Percentiles rank a stretch among this genome's conserved stretches.
phyloP scores from a whole-genome alignment of 441 rosid genomes.

The Flueggea neowawraea region DNA sequence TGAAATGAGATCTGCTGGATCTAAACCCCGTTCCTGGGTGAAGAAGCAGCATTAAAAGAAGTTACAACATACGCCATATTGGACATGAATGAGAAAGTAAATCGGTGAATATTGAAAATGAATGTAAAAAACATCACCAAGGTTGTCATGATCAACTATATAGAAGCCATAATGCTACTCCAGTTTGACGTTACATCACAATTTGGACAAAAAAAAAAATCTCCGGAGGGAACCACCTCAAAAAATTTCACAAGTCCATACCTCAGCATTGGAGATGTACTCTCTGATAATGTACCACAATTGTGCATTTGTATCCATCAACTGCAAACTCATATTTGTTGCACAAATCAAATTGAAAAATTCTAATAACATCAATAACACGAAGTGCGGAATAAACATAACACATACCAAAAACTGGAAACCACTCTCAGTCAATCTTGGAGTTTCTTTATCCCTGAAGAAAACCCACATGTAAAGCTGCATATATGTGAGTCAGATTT shows the following conservation, averaged over 20 bases:
- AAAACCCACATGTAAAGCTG: constrained; percentile 14
- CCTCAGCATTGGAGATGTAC: constrained; percentile 95
- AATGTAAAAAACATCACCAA: too few relatives aligned
- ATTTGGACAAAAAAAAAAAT: not conserved
- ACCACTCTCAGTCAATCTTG: constrained; percentile 88
- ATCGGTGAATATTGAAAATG: too few relatives aligned
- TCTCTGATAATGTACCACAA: constrained; percentile 97
- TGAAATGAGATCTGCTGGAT: constrained; percentile 84
- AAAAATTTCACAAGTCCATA: constrained; percentile 24
- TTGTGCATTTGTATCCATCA: constrained; percentile 98
- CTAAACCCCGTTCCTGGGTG: constrained; percentile 79
- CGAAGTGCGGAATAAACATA: constrained; percentile 19
- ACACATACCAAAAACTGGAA: constrained; percentile 94
- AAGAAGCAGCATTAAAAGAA: constrained; percentile 11
- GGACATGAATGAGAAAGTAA: too few relatives aligned
- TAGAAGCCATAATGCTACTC: not conserved
- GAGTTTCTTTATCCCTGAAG: constrained; percentile 74
- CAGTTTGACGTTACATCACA: not conserved
- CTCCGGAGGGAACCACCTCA: constrained; percentile 6
- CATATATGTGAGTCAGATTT: constrained; percentile 8
- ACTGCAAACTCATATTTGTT: constrained; percentile 38
- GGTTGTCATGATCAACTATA: too few relatives aligned
- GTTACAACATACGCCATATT: not conserved
- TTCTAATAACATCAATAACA: constrained; percentile 11
- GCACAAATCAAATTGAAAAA: constrained; percentile 19